Percentiles rank a stretch among this genome's conserved stretches.
phyloP scores from a whole-genome alignment of 2,329 filamentous ascomycete genomes.

The Shiraia sp. region DNA sequence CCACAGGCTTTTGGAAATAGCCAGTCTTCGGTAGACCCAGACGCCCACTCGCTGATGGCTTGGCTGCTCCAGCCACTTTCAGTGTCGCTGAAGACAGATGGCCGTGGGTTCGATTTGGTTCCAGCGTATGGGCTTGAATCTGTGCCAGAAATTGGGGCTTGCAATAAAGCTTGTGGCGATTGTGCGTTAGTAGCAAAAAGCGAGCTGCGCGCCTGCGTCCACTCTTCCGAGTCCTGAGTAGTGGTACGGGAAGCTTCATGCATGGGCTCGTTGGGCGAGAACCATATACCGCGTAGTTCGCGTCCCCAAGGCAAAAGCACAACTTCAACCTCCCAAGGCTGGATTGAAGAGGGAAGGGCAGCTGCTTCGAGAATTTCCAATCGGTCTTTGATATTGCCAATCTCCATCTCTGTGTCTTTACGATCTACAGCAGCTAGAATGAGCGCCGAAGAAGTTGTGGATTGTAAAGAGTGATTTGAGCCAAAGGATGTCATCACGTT shows the following conservation, averaged over 20 bases:
- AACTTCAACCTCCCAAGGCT: slow-evolving; percentile 76
- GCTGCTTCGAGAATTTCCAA: slow-evolving; percentile 60
- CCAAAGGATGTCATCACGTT: slow-evolving; percentile 45
- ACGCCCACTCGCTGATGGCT: slow-evolving; percentile 55
- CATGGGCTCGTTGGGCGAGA: slow-evolving; percentile 47
- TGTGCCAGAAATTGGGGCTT: slow-evolving; percentile 17
- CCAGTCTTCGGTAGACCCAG: slow-evolving; percentile 58
- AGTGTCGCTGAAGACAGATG: slow-evolving; percentile 26
- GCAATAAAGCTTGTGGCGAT: slow-evolving; percentile 1
- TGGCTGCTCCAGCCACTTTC: slow-evolving; percentile 55
- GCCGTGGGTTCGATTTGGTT: slow-evolving; percentile 11
- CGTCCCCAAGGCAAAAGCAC: slow-evolving; percentile 72
- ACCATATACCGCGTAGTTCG: slow-evolving; percentile 59
- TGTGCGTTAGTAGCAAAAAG: slow-evolving; percentile 11
- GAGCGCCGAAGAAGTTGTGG: slow-evolving; percentile 44
- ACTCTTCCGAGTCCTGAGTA: slow-evolving; percentile 52
- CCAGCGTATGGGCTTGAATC: slow-evolving; percentile 28
- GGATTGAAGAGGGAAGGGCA: slow-evolving; percentile 61
- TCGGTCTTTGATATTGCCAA: slow-evolving; percentile 54
- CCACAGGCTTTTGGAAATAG: slow-evolving; percentile 70
- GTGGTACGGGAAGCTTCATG: slow-evolving; percentile 37
- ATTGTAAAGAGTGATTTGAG: slow-evolving; percentile 44
- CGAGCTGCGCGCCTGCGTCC: slow-evolving; percentile 45
- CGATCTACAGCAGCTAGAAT: slow-evolving; percentile 41
- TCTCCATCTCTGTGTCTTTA: slow-evolving; percentile 47